Evolutionary conservation across 1,139 yeast genomes (phyloP).

Genomic region (Geotrichum klebahnii): DNA sequence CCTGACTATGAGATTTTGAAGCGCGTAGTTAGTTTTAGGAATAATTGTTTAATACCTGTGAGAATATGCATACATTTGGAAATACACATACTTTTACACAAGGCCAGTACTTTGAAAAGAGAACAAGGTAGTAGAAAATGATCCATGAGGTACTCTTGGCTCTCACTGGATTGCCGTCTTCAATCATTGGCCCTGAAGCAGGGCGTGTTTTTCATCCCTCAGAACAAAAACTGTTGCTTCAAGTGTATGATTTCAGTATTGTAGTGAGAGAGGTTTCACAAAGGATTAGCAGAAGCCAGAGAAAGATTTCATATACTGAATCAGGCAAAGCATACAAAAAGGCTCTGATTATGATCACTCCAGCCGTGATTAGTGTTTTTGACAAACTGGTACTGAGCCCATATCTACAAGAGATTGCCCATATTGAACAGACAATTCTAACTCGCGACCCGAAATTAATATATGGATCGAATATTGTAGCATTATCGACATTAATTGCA

Average conservation of each 20-base stretch:
- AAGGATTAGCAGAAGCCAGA: constrained; percentile 3
- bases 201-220: constrained; percentile 22
- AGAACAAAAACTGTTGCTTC: constrained; percentile 20
- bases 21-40: no score
- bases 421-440: constrained; percentile 10
- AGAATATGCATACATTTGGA: not conserved
- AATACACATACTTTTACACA: not conserved
- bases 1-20: no score
- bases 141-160: constrained; percentile 24
- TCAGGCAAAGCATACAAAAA: constrained; percentile 1
- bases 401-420: constrained; percentile 11
- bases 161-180: constrained; percentile 30
- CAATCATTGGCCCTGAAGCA: constrained; percentile 22
- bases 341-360: constrained; percentile 11
- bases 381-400: constrained; percentile 9
- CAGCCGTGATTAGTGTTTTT: constrained; percentile 13
- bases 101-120: not conserved
- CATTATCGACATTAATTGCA: constrained; percentile 7
- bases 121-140: no score
- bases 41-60: not conserved
- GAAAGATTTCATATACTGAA: constrained; percentile 5
- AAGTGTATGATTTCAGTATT: constrained; percentile 17
- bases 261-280: constrained; percentile 5
- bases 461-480: constrained; percentile 4
- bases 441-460: constrained; percentile 8